These are phyloP conservation scores for Pleurotus eryngii DNA, from an alignment of 768 basidiomycete genomes.

Conservation along the genomic window DNA sequence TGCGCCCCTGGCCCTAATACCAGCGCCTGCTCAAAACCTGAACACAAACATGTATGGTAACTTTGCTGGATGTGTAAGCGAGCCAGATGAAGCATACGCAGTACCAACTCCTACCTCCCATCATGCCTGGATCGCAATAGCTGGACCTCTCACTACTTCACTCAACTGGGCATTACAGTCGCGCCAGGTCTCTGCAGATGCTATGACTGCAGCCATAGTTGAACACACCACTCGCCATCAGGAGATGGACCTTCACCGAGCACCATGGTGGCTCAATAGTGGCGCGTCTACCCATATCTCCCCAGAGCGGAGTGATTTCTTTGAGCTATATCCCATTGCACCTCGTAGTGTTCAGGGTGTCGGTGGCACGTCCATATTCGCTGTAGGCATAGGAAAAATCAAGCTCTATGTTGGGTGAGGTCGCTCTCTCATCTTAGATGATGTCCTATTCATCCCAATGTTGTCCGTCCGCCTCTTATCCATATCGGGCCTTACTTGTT, in stretches of 20 bases:
- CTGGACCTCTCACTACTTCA: not conserved
- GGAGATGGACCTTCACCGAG: not conserved
- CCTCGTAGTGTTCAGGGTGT: conserved; percentile 6
- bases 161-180: not conserved
- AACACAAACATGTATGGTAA: not conserved
- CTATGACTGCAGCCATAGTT: not conserved
- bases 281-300: conserved; percentile 15
- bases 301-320: not conserved
- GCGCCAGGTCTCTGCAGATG: not conserved
- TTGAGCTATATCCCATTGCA: too few relatives aligned
- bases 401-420: conserved; percentile 12
- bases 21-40: not conserved
- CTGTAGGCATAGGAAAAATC: conserved; percentile 13
- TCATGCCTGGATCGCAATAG: not conserved
- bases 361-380: conserved; percentile 14
- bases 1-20: not conserved
- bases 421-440: not conserved
- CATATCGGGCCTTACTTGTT: conserved; percentile 10
- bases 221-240: not conserved
- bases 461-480: conserved; percentile 17
- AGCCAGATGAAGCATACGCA: not conserved
- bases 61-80: not conserved
- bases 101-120: too few relatives aligned
- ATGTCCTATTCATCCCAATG: conserved; percentile 15
- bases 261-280: conserved; percentile 5